phyloP scores from a whole-genome alignment of 768 basidiomycete genomes.

The Lentinula raphanica region DNA sequence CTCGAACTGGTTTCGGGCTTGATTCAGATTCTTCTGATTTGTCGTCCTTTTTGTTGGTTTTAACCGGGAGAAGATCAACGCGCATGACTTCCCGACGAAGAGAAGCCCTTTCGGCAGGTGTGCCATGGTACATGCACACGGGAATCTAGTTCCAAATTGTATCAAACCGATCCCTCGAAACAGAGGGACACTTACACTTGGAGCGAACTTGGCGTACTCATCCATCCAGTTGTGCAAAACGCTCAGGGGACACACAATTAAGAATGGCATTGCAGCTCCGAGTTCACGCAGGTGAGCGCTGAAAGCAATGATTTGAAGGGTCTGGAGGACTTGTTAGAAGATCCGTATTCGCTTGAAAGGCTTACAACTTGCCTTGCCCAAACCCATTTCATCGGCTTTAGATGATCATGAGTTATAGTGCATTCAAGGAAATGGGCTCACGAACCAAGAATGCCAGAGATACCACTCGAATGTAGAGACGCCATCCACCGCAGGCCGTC shows the following conservation, averaged over 20 bases:
- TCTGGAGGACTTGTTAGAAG: conserved; percentile 41
- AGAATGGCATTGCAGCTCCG: conserved; percentile 66
- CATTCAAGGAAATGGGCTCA: too few relatives aligned
- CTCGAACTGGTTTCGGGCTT: conserved; percentile 15
- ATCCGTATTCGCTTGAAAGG: background rate
- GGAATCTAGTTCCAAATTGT: conserved; percentile 52
- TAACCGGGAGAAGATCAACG: conserved; percentile 8
- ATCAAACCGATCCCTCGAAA: conserved; percentile 4
- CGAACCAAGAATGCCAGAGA: conserved; percentile 73
- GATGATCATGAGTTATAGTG: conserved; percentile 11
- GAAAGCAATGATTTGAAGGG: conserved; percentile 92
- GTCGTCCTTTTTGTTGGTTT: background rate
- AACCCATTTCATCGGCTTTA: conserved; percentile 90
- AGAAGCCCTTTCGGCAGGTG: conserved; percentile 73
- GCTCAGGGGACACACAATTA: conserved; percentile 89
- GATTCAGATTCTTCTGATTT: background rate
- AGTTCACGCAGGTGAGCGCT: conserved; percentile 82
- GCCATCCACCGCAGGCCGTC: conserved; percentile 97
- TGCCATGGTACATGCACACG: conserved; percentile 87
- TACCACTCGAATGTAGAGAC: conserved; percentile 77
- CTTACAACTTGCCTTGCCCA: conserved; percentile 60
- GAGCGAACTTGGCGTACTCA: conserved; percentile 83
- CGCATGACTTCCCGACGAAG: conserved; percentile 61
- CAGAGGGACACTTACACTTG: conserved; percentile 44
- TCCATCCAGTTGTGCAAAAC: conserved; percentile 89